Conservation (phyloP, 768 basidiomycete genomes). For the Pleurotus eryngii region DNA sequence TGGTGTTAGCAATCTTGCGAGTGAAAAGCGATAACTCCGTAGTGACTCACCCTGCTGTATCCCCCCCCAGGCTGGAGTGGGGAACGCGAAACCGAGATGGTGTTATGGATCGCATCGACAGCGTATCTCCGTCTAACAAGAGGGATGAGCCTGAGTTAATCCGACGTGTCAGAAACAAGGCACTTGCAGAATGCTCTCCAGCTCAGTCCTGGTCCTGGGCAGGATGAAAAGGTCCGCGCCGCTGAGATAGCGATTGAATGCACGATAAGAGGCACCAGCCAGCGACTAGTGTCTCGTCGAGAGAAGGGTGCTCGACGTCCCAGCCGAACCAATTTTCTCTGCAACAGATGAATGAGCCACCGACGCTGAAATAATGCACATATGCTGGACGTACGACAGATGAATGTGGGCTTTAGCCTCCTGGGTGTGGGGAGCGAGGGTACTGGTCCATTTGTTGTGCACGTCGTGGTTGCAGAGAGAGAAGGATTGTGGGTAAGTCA, state of each 20-base stretch:
- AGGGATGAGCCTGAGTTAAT: constrained; percentile 9
- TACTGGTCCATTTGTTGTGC: constrained; percentile 57
- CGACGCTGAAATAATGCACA: neutral
- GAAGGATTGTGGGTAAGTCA: constrained; percentile 2
- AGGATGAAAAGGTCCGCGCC: constrained; percentile 71
- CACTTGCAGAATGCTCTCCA: constrained; percentile 70
- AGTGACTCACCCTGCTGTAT: constrained; percentile 39
- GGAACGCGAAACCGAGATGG: constrained; percentile 66
- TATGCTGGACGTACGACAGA: constrained; percentile 50
- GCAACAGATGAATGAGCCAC: constrained; percentile 15
- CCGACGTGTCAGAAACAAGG: neutral
- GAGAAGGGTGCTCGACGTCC: constrained; percentile 66
- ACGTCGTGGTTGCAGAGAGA: constrained; percentile 1
- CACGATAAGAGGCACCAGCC: constrained; percentile 79
- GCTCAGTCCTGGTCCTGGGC: constrained; percentile 60
- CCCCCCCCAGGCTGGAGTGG: constrained; percentile 55
- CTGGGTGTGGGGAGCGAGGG: constrained; percentile 66
- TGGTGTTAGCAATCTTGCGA: neutral
- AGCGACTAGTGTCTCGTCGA: constrained; percentile 73
- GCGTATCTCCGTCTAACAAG: constrained; percentile 63
- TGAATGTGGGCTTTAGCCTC: constrained; percentile 71
- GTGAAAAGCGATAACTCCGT: neutral
- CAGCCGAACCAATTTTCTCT: constrained; percentile 69
- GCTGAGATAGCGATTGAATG: constrained; percentile 69
- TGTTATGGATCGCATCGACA: constrained; percentile 79